These are phyloP conservation scores for Aspergillus latus DNA, from an alignment of 2,329 filamentous ascomycete species.

Conservation along the genomic window DNA sequence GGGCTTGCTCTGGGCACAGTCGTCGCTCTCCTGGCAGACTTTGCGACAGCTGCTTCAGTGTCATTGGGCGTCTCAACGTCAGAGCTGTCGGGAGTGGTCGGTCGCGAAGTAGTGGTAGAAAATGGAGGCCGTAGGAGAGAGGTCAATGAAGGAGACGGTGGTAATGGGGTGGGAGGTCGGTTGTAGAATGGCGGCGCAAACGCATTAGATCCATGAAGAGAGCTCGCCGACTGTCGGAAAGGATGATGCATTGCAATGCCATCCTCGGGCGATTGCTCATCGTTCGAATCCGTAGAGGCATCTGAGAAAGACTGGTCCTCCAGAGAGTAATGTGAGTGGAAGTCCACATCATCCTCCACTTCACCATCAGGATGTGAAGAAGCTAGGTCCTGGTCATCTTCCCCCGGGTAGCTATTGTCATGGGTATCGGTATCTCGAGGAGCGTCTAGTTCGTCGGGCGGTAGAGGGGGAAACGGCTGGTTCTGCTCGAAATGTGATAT, in stretches of 20 bases:
- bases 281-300: slow-evolving; percentile 33
- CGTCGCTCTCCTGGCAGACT: slow-evolving; percentile 58
- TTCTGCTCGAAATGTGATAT: slow-evolving; percentile 29
- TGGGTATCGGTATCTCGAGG: slow-evolving; percentile 10
- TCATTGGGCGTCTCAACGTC: slow-evolving; percentile 72
- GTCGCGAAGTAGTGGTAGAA: slow-evolving; percentile 70
- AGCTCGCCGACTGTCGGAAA: slow-evolving; percentile 43
- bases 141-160: slow-evolving; percentile 87
- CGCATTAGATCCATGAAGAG: slow-evolving; percentile 44
- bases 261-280: slow-evolving; percentile 30
- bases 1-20: slow-evolving; percentile 81
- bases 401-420: slow-evolving; percentile 22
- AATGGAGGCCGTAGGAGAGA: slow-evolving; percentile 77
- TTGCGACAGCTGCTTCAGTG: slow-evolving; percentile 60
- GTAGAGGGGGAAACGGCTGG: slow-evolving; percentile 36
- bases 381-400: slow-evolving; percentile 30
- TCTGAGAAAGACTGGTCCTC: slow-evolving; percentile 40
- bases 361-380: slow-evolving; percentile 32
- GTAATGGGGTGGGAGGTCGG: slow-evolving; percentile 88
- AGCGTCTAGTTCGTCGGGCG: slow-evolving; percentile 26
- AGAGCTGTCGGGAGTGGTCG: slow-evolving; percentile 87
- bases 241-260: slow-evolving; percentile 37
- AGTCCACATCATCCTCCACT: slow-evolving; percentile 42
- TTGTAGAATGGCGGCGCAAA: slow-evolving; percentile 93
- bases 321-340: slow-evolving; percentile 48